phyloP scores from a whole-genome alignment of 148 eudicot genomes.

The Vaccinium myrtillus region DNA sequence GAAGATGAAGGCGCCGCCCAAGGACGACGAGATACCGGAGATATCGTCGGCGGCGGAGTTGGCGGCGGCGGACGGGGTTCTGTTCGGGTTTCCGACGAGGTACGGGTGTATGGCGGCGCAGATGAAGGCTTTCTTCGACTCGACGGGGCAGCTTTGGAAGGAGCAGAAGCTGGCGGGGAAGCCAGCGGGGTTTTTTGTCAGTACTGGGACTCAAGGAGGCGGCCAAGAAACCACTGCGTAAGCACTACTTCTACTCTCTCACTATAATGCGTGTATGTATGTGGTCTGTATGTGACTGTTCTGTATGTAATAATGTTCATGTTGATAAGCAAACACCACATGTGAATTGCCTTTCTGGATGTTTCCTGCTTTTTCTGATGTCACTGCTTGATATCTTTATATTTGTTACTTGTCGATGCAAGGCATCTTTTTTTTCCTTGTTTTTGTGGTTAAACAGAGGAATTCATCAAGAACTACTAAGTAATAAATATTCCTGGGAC shows the following conservation, averaged over 20 bases:
- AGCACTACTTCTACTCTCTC: constrained; percentile 22
- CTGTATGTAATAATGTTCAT: background rate
- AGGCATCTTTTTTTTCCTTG: no score
- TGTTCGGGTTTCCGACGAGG: constrained; percentile 95
- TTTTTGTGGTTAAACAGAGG: no score
- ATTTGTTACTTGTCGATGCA: background rate
- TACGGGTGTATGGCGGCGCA: constrained; percentile 92
- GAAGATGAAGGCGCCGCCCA: constrained; percentile 69
- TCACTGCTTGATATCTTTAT: background rate
- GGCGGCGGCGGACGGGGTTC: constrained; percentile 52
- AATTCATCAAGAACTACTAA: no score
- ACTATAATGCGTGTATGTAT: background rate
- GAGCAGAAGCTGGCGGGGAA: constrained; percentile 82
- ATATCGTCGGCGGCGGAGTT: constrained; percentile 49
- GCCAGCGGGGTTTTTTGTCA: constrained; percentile 91
- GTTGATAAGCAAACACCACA: background rate
- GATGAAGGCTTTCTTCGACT: constrained; percentile 94
- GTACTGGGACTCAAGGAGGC: constrained; percentile 93
- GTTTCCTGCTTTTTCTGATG: background rate
- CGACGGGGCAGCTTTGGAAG: constrained; percentile 77
- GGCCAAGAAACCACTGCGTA: constrained; percentile 98
- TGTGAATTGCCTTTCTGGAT: background rate
- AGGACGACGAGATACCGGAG: constrained; percentile 67
- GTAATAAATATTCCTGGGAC: no score
- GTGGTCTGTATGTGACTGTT: no score